Evolutionary conservation across 202 grass and related monocot species (phyloP), one percentile per base, ranked within the genome.

Genomic region (Zoysia matrella): DNA sequence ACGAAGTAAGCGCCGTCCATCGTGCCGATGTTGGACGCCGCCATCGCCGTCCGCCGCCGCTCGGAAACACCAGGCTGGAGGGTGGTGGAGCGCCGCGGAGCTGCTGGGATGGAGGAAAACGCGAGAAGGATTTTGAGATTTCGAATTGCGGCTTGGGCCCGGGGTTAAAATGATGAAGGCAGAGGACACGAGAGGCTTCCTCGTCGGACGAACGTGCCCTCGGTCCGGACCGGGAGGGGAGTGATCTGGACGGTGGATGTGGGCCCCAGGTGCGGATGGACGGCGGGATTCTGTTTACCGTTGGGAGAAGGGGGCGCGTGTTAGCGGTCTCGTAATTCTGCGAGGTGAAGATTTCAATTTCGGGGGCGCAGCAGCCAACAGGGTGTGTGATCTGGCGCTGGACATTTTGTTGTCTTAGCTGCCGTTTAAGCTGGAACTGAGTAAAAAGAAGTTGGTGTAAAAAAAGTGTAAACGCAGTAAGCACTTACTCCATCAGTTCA

Each of bases 1-100:
- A 99, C 93, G 80, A 99, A 99, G 85, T 99, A 99, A 11, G 96
- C 96, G 2, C 93, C 86, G 76, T 99, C 96, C 96, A 96, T 99
- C 89, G 92, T 99, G 49, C 96, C 96, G 54, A 96, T 96, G 68
- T 89, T 94, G 57, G 68, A 92, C 63, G 84, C 91, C 87, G 89
- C 83, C 87, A 85, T 86, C 70, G 65, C 67, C 54, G 39, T 15
- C 52, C 67, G 53, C 66, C 81, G 63, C 66, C 81, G 69, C 86
- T 80, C 41, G 47, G 51, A 22, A 50, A 11, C 56, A 40, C 10
- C 11, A 36, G 40, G 42, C 3, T 44, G 30, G 39, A 1, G 16
- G 1, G 50, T 1, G 10, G 73, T 3, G 53, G 52, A 80, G 77
- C 64, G 77, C 42, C n/a, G 65, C 65, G 11, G 57, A 7, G 80